Conservation (phyloP, 2,329 filamentous ascomycete genomes). For the Ampelomyces quisqualis region DNA sequence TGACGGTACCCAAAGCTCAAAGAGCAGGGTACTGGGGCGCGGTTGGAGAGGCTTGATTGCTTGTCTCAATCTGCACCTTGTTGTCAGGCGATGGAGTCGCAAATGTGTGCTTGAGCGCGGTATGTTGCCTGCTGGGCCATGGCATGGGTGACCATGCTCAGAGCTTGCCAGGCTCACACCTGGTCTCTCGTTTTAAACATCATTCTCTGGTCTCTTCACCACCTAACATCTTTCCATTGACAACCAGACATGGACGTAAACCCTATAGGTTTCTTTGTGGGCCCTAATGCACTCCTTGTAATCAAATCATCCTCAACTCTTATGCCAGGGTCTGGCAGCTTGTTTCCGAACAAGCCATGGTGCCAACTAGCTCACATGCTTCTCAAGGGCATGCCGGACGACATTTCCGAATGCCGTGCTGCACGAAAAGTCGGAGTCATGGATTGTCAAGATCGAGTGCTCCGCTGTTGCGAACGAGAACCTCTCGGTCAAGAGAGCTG, state of each 20-base stretch:
- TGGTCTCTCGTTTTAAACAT: no score
- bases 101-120: no score
- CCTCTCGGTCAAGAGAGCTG: background rate
- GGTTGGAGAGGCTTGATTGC: constrained; percentile 3
- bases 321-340: background rate
- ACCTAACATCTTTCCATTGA: no score
- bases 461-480: background rate
- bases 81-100: no score
- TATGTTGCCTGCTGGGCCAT: no score
- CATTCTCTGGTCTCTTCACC: no score
- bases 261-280: no score
- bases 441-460: background rate
- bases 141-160: no score
- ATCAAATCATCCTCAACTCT: background rate
- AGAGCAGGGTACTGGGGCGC: constrained; percentile 29
- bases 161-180: no score
- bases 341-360: background rate
- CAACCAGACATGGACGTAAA: no score
- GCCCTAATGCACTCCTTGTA: no score
- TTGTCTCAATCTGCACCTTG: no score
- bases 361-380: background rate
- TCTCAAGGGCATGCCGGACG: background rate
- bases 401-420: background rate
- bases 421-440: background rate
- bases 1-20: constrained; percentile 28